Evolutionary conservation across 306 rosid genomes (phyloP).

Genomic region (Vicia villosa): DNA sequence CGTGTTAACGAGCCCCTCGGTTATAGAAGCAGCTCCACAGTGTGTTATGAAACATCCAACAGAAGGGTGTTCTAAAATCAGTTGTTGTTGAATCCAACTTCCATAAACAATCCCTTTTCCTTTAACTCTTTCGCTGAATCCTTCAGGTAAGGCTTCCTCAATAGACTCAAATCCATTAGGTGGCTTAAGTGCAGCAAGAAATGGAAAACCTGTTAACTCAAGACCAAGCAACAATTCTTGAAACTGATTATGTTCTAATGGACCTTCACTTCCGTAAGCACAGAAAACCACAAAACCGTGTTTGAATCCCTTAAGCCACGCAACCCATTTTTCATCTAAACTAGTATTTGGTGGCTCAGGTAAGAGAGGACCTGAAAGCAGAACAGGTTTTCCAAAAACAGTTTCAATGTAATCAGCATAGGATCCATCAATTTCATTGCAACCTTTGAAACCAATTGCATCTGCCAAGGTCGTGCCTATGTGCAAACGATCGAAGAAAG

Average conservation of each 20-base stretch:
- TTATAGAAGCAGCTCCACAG: no score
- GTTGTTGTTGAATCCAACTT: no score
- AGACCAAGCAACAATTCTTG: conserved; percentile 42
- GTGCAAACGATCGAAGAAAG: not conserved
- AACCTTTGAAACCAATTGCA: conserved; percentile 38
- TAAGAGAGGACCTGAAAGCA: conserved; percentile 45
- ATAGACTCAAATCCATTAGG: no score
- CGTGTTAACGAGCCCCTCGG: no score
- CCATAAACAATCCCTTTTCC: no score
- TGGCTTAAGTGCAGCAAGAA: no score
- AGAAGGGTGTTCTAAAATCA: no score
- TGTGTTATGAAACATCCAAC: no score
- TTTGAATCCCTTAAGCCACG: conserved; percentile 40
- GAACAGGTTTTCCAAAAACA: conserved; percentile 8
- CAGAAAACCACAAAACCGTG: conserved; percentile 30
- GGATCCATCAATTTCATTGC: conserved; percentile 27
- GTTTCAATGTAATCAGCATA: conserved; percentile 28
- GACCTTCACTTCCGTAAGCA: conserved; percentile 41
- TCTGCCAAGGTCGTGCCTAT: not conserved
- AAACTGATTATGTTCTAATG: conserved; percentile 9
- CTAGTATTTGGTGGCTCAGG: conserved; percentile 27
- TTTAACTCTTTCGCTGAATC: no score
- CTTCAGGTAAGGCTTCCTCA: no score
- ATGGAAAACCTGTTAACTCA: conserved; percentile 32
- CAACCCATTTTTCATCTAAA: conserved; percentile 31